Evolutionary conservation across 208 protist species (phyloP).

Genomic region (Leishmania tarentolae): DNA sequence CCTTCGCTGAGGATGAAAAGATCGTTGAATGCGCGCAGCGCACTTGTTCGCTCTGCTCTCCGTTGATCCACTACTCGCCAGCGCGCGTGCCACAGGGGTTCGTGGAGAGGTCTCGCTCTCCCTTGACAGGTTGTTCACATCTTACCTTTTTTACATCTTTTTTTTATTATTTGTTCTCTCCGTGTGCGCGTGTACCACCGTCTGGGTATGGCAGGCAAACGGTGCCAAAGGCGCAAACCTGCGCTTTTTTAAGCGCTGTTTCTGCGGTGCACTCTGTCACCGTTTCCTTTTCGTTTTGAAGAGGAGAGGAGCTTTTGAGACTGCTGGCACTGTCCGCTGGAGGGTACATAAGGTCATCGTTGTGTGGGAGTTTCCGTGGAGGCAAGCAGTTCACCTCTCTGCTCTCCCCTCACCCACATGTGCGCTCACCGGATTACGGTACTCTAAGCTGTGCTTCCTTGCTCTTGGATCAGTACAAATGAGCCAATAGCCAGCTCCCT

Average conservation of each 20-base stretch:
- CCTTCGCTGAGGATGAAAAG: background rate
- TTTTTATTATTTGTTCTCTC: conserved; percentile 10
- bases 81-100: background rate
- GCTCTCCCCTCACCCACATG: background rate
- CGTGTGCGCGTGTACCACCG: background rate
- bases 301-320: background rate
- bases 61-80: background rate
- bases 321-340: background rate
- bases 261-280: conserved; percentile 1
- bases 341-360: background rate
- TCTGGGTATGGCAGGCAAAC: background rate
- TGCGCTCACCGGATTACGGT: background rate
- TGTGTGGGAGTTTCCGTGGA: background rate
- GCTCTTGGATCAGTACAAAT: background rate
- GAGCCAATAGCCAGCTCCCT: background rate
- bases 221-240: background rate
- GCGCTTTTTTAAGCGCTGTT: background rate
- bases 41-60: background rate
- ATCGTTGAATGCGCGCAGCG: background rate
- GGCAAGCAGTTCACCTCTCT: background rate
- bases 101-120: background rate
- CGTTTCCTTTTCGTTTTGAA: conserved; percentile 8
- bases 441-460: background rate
- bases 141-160: background rate
- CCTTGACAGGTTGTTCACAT: conserved; percentile 34